Percentiles rank a stretch among this genome's conserved stretches.
These are phyloP conservation scores for Mycena rebaudengoi DNA, from an alignment of 768 basidiomycete species.

Conservation along the genomic window DNA sequence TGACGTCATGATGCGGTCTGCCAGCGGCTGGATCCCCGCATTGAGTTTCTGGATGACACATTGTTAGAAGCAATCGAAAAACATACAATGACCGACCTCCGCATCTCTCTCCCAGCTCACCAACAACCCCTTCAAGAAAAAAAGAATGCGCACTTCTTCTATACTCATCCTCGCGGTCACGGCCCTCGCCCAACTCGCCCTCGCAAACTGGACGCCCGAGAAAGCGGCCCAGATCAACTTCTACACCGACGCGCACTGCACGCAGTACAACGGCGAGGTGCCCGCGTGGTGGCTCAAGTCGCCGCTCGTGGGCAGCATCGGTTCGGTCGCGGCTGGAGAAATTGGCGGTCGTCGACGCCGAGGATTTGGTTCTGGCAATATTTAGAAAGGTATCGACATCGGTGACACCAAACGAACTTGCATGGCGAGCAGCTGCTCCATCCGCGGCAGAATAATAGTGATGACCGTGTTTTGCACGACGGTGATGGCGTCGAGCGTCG, in stretches of 20 bases:
- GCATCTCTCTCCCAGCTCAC: too few relatives aligned
- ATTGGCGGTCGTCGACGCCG: too few relatives aligned
- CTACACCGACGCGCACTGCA: neutral
- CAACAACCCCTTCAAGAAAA: too few relatives aligned
- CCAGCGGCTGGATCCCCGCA: conserved; percentile 83
- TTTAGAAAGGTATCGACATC: too few relatives aligned
- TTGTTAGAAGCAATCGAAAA: conserved; percentile 43
- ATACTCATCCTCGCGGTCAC: neutral
- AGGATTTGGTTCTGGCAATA: too few relatives aligned
- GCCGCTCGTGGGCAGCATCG: neutral
- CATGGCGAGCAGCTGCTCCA: too few relatives aligned
- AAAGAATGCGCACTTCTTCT: neutral
- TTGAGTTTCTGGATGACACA: conserved; percentile 87
- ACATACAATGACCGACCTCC: conserved; percentile 82
- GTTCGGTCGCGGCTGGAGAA: neutral
- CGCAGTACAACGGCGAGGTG: neutral
- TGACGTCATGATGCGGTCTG: conserved; percentile 95
- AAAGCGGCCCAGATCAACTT: conserved; percentile 17
- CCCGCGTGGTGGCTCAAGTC: neutral
- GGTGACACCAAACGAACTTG: too few relatives aligned
- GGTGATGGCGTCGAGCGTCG: too few relatives aligned
- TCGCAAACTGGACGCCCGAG: neutral
- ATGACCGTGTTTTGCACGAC: too few relatives aligned
- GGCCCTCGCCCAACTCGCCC: neutral
- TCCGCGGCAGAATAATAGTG: too few relatives aligned